These are phyloP conservation scores for Brassica juncea DNA, from an alignment of 345 rosid genomes.

Conservation along the genomic window DNA sequence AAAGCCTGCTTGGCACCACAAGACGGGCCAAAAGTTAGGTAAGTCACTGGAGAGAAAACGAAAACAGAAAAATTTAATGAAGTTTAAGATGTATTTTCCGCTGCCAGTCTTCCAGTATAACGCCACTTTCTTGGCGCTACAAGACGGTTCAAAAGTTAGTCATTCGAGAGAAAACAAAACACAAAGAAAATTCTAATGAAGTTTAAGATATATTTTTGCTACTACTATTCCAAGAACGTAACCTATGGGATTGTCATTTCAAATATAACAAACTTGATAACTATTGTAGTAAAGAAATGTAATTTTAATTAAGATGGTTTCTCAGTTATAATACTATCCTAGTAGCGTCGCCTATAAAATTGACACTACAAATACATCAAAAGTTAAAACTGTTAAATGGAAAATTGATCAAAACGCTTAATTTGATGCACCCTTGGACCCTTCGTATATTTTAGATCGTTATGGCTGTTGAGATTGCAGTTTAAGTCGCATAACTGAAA, in stretches of 20 bases:
- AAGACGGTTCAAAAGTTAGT: not conserved
- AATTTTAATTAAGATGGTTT: not conserved
- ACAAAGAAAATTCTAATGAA: not conserved
- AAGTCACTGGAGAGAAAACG: not conserved
- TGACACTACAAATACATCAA: not conserved
- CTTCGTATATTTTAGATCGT: not conserved
- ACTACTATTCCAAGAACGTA: not conserved
- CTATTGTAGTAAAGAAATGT: not conserved
- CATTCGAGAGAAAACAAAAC: not conserved
- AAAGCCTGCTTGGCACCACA: not conserved
- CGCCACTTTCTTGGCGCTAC: not conserved
- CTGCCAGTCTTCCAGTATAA: not conserved
- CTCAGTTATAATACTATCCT: not conserved
- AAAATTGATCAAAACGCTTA: not conserved
- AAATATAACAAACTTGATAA: not conserved
- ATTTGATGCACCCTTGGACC: not conserved
- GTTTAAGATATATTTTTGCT: not conserved
- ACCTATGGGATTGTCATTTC: not conserved
- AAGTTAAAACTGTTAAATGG: not conserved
- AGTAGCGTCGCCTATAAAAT: not conserved
- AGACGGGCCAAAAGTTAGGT: not conserved
- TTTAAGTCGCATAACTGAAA: not conserved
- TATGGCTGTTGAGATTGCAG: not conserved
- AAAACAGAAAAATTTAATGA: not conserved
- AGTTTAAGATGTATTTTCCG: not conserved